Conservation (phyloP, 176 grass and related monocot species). For the Elaeis guineensis region DNA sequence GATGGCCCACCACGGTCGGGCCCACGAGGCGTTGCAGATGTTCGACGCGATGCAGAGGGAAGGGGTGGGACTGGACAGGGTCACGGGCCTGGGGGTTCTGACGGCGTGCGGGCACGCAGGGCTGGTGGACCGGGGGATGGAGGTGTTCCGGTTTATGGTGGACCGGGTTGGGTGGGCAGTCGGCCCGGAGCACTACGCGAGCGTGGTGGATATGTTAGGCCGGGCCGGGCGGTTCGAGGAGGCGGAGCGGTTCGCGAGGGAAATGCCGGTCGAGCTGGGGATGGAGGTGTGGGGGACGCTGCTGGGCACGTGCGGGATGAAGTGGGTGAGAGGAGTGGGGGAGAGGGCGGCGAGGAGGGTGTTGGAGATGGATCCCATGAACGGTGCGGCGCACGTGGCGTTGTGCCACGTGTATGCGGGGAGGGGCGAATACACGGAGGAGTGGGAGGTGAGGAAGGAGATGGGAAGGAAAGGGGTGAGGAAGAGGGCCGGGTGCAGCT, state of each 20-base stretch:
- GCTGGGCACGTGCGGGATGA: too few relatives aligned
- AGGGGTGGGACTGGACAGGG: slow-evolving; percentile 1
- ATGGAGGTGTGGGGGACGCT: too few relatives aligned
- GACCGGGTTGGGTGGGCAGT: background rate
- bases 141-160: slow-evolving; percentile 6
- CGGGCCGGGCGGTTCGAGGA: slow-evolving; percentile 4
- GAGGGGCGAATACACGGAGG: too few relatives aligned
- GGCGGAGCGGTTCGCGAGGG: slow-evolving; percentile 5
- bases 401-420: too few relatives aligned
- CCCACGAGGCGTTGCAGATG: slow-evolving; percentile 1
- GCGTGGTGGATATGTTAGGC: slow-evolving; percentile 9
- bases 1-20: slow-evolving; percentile 10
- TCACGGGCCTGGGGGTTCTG: slow-evolving; percentile 7
- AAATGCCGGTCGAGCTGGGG: background rate
- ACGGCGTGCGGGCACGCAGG: slow-evolving; percentile 6
- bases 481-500: too few relatives aligned
- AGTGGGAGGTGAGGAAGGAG: too few relatives aligned
- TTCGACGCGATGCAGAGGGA: slow-evolving; percentile 3
- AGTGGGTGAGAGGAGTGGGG: too few relatives aligned
- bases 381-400: too few relatives aligned
- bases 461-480: too few relatives aligned
- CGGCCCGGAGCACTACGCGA: slow-evolving; percentile 1
- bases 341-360: too few relatives aligned
- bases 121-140: slow-evolving; percentile 10
- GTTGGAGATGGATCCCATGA: too few relatives aligned